Base-by-base conservation (phyloP, 768 basidiomycete genomes). In the Kwoniella sp. region DNA sequence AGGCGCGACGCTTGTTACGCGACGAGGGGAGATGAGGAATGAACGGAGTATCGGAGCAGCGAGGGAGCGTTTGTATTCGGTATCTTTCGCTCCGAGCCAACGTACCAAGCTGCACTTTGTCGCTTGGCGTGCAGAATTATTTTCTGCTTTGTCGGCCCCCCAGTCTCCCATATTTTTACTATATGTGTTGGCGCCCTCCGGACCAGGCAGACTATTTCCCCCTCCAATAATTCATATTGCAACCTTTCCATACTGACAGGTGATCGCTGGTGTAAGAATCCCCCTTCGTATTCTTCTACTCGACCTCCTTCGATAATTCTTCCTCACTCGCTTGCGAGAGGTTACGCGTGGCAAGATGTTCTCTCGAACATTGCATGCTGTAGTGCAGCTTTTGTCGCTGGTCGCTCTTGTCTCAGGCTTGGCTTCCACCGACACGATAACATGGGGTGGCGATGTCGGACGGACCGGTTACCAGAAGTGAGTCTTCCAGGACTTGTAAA, bases 391-490 rank as follows among this genome's bases (percentile, higher is more conserved):
- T 13, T 17, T 52, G 4, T 55, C 63, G 13, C 41, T 65, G 47
- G 51, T 65, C 17, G 58, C 58, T 2, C 28, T 58, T n/a, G 51
- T 54, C 15, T 48, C 63, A 4, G 63, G 53, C 0, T 25, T 30
- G 2, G 62, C 51, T 15, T n/a, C 29, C 22, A 63, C 62, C 55
- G 62, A 63, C 45, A 56, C 54, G 13, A 63, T 63, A 25, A 63
- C 62, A 20, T 63, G 62, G 62, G 62, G 62, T 17, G 62, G 62
- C 41, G 54, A 56, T 54, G 38, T 55, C 4, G 38, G 26, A 22
- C 54, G 62, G 29, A 56, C 62, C 48, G 62, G 62, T 55, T 63
- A 63, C 38, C 54, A 56, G 45, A 63, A 63, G 62, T 63, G 47
- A 50, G 62, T 63, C 8, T 25, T 11, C 13, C 7, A 23, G 23